Conservation (phyloP, 140 eudicot species). For the Flaveria floridana region DNA sequence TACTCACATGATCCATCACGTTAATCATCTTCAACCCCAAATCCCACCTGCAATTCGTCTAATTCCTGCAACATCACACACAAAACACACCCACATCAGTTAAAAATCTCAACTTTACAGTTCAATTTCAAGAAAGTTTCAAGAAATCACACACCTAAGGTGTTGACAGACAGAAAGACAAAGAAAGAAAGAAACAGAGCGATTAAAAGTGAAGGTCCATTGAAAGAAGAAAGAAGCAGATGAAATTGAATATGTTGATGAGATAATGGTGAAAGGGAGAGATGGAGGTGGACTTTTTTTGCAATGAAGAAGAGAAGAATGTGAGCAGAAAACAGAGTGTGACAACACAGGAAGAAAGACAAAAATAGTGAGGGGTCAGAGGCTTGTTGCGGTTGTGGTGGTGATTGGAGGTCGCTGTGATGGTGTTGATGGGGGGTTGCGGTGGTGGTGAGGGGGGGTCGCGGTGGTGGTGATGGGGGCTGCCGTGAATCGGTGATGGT, state of each 20-base stretch:
- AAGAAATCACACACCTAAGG: conserved; percentile 18
- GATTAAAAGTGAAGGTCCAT: conserved; percentile 8
- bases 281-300: conserved; percentile 1
- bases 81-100: not conserved
- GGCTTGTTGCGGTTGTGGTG: conserved; percentile 60
- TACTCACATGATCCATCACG: conserved; percentile 43
- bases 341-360: conserved; percentile 29
- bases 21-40: conserved; percentile 44
- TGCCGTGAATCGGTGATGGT: no score
- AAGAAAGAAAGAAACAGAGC: conserved; percentile 4
- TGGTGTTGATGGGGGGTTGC: no score
- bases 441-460: no score
- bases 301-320: conserved; percentile 17
- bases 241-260: conserved; percentile 19
- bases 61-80: conserved; percentile 30
- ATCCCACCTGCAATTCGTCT: not conserved
- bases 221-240: not conserved
- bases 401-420: no score
- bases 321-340: conserved; percentile 39
- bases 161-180: not conserved
- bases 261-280: conserved; percentile 12
- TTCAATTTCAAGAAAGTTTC: not conserved
- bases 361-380: conserved; percentile 44
- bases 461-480: no score
- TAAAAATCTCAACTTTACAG: not conserved